Evolutionary conservation across 176 grass and related monocot species (phyloP), one percentile per base, ranked within the genome.

Genomic region (Canna indica): DNA sequence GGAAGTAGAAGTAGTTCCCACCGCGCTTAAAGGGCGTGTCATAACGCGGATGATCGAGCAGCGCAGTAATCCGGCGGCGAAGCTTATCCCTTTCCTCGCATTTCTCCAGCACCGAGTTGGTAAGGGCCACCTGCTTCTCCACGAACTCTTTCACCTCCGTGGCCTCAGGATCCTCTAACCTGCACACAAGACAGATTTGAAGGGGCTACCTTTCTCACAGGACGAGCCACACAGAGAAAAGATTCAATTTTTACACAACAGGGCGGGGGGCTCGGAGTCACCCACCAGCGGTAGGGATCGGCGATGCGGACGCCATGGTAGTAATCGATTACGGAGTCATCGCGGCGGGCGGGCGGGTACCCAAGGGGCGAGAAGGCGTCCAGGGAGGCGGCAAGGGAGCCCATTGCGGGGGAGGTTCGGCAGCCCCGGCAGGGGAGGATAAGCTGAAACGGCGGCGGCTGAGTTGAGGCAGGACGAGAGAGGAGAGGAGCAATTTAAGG

Each of bases 131-230:
- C 85, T 96, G 91, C 66, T 25, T 28, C 76, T 75, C 83, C 75
- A 95, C 91, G 68, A 95, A 95, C 77, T 88, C 87, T 70, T 91
- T 95, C 64, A 84, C 80, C 75, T 95, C 87, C 65, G 90, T 85
- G 18, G 87, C 62, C 45, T 96, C 91, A 50, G 91, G 85, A 67
- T 96, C 87, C 91, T 96, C 91, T 80, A 96, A 80, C 91, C 91
- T 90, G 74, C 41, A 18, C 46, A 20, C 20, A 9, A 14, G 58
- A 13, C 27, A 31, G 27, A 26, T 24, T 16, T 20, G 4, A 71
- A 71, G 15, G 15, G 22, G 46, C 46, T 15, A 33, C 46, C 17
- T 54, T 52, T 35, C 0, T 25, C 46, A 12, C 17, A 67, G 15
- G 20, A 14, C 16, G 28, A 67, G 7, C 2, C 64, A 24, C 34